A percentile compares a stretch with the other conserved stretches of the same genome.
These are phyloP conservation scores for Musa troglodytarum DNA, from an alignment of 176 grass and related monocot species.

Conservation along the genomic window DNA sequence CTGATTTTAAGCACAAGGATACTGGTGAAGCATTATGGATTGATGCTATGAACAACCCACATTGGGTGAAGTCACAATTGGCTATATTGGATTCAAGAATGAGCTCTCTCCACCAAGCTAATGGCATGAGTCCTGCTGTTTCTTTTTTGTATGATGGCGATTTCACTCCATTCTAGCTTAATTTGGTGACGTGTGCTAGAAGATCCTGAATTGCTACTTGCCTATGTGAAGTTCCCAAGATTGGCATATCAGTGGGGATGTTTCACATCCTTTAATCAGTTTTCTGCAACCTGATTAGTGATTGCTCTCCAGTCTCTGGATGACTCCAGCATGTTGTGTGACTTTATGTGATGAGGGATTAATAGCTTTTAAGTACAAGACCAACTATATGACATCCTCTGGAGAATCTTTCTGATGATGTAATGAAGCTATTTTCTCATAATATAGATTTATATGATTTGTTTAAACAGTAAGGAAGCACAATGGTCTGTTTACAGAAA, in stretches of 20 bases:
- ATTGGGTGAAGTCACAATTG: constrained; percentile 60
- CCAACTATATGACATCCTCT: not conserved
- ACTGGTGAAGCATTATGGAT: constrained; percentile 72
- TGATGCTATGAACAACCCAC: constrained; percentile 51
- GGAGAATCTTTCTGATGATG: not conserved
- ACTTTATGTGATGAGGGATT: not conserved
- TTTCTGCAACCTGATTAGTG: not conserved
- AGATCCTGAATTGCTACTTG: not conserved
- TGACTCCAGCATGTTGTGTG: not conserved
- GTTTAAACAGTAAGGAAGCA: not conserved
- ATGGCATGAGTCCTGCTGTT: constrained; percentile 28
- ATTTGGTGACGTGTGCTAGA: too few species aligned
- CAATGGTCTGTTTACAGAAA: too few species aligned
- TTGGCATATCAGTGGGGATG: not conserved
- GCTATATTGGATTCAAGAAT: constrained; percentile 68
- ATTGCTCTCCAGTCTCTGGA: not conserved
- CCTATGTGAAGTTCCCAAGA: not conserved
- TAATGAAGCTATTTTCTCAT: not conserved
- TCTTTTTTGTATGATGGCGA: constrained; percentile 53
- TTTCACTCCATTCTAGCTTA: constrained; percentile 32
- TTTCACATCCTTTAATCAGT: not conserved
- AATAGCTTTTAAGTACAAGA: not conserved
- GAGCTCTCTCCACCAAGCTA: constrained; percentile 36
- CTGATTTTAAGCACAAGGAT: constrained; percentile 70
- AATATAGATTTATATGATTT: not conserved